Percentiles rank a stretch among this genome's conserved stretches.
Conservation (phyloP, 1,284 basidiomycete genomes). For the Rhodotorula sp. region DNA sequence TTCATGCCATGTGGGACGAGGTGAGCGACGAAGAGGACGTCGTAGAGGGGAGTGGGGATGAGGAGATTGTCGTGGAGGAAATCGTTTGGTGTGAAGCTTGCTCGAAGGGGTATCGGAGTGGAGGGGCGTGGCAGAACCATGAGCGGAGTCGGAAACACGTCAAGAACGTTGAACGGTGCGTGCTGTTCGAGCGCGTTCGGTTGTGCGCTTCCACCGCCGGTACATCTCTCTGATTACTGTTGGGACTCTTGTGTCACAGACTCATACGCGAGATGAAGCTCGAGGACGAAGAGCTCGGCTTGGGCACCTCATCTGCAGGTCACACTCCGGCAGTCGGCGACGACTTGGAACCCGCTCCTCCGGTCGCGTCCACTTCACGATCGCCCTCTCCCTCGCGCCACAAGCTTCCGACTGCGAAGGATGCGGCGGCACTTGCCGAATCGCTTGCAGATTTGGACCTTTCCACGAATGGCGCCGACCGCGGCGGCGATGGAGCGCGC, state of each 20-base stretch:
- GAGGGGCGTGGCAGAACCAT: constrained; percentile 93
- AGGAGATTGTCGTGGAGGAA: constrained; percentile 32
- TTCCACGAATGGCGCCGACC: neutral
- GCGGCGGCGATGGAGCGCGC: neutral
- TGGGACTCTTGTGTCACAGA: constrained; percentile 34
- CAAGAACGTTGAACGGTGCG: constrained; percentile 71
- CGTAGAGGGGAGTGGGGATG: constrained; percentile 34
- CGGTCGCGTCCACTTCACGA: constrained; percentile 18
- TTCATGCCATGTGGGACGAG: constrained; percentile 54
- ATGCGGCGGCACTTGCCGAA: constrained; percentile 21
- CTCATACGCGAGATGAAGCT: constrained; percentile 69
- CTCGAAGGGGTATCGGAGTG: constrained; percentile 82
- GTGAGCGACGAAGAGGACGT: constrained; percentile 51
- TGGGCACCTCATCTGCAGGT: constrained; percentile 25
- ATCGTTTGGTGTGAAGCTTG: constrained; percentile 94
- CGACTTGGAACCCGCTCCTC: neutral
- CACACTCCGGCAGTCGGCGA: constrained; percentile 1
- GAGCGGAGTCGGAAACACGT: constrained; percentile 94
- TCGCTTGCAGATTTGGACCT: constrained; percentile 19
- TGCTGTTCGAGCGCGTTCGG: neutral
- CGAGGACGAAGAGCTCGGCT: constrained; percentile 68
- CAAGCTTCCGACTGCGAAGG: neutral
- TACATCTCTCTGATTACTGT: no score
- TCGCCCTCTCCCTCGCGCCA: constrained; percentile 19
- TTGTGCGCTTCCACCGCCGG: no score